Base-by-base conservation (phyloP, 108 stramenopile species). In the Skeletonema marinoi region DNA sequence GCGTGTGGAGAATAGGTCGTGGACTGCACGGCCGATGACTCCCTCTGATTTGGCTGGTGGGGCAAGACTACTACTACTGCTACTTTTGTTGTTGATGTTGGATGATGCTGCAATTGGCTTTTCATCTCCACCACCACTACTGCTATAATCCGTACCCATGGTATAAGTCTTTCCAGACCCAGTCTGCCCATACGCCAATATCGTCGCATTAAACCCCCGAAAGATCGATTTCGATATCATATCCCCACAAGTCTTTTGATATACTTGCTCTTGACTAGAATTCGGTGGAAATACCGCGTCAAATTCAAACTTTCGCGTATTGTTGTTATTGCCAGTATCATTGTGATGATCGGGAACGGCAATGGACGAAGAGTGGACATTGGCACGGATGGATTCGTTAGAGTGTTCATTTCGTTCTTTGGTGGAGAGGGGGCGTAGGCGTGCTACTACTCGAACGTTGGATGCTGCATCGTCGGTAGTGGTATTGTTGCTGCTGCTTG, bases 141-240 rank as follows among this genome's bases (percentile, higher is more conserved):
- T 41, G 3, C n/a, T 38, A 11, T 69, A 68, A 31, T 78, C 77
- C 4, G 77, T 78, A n/a, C 77, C 77, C 76, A 69, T 68, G 11
- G 76, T 70, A 39, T 62, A 68, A 13, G 90, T 96, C 86, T 94
- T 92, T 68, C 96, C 96, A 51, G 88, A 83, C 17, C 98, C 95
- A 2, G 97, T 97, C 86, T 98, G 98, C 0, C 99, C 99, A 77
- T 99, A 99, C 12, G 98, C 97, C 46, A 99, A 91, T 65, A 99
- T 96, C 2, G 98, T 98, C 7, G 96, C 97, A 79, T 99, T 98
- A 76, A 90, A 98, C n/a, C 99, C 99, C 51, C 88, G 84, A 63
- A 98, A 88, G 50, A 98, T 93, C 48, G 66, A 68, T 25, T 68
- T 54, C 25, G 38, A 36, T 17, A 95, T 88, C 42, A 92, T 81